Conservation (phyloP, 2,329 filamentous ascomycete species). For the Xylariaceae sp. region DNA sequence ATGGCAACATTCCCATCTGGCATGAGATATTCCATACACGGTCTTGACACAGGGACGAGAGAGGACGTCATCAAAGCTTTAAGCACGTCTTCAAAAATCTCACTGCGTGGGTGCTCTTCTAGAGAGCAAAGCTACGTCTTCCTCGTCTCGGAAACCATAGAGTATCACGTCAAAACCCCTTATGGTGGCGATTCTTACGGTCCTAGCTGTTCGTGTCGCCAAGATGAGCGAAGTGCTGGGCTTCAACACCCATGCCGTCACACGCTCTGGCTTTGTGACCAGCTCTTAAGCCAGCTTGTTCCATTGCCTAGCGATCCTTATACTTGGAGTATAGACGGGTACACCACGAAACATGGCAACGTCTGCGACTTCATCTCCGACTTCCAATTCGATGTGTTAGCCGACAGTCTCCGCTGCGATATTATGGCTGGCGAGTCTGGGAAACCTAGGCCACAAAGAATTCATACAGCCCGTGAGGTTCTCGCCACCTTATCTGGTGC, state of each 20-base stretch:
- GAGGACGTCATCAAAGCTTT: constrained; percentile 53
- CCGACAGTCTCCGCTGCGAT: constrained; percentile 59
- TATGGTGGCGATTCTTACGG: constrained; percentile 47
- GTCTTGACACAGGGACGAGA: constrained; percentile 45
- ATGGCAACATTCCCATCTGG: constrained; percentile 46
- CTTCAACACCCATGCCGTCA: constrained; percentile 54
- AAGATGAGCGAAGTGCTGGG: constrained; percentile 34
- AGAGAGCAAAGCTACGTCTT: constrained; percentile 60
- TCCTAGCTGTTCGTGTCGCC: constrained; percentile 56
- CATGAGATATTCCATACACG: constrained; percentile 44
- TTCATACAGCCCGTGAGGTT: constrained; percentile 59
- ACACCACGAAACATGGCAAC: constrained; percentile 54
- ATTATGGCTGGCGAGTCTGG: constrained; percentile 45
- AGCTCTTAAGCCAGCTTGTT: constrained; percentile 56
- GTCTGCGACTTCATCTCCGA: constrained; percentile 57
- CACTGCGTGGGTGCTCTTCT: constrained; percentile 57
- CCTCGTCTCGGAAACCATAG: constrained; percentile 61
- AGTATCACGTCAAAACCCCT: constrained; percentile 58
- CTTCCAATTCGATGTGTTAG: constrained; percentile 59
- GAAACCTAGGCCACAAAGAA: constrained; percentile 45
- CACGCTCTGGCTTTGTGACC: constrained; percentile 60
- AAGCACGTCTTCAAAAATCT: constrained; percentile 55
- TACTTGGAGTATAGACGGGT: constrained; percentile 52
- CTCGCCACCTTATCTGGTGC: constrained; percentile 53
- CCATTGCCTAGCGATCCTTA: constrained; percentile 50